Evolutionary conservation across 371 early-diverging fungal genomes (phyloP), one percentile per base, ranked within the genome.

Genomic region (Thermomucor indicae-seudaticae): DNA sequence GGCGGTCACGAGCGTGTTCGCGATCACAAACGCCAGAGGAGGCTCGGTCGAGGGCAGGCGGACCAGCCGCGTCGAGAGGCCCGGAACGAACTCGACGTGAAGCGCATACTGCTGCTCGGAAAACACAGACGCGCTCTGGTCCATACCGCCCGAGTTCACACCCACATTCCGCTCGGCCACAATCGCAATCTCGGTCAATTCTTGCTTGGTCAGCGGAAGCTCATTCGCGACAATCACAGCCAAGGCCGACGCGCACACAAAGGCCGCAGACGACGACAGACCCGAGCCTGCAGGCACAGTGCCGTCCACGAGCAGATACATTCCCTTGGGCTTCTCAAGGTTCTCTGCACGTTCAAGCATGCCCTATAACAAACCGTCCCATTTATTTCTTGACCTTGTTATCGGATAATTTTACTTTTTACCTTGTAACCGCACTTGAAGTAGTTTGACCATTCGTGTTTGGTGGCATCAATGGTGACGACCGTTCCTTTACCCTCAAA

Each of bases 121-220:
- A 58, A 92, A 83, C 24, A 94, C 80, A n/a, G 92, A 92, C 47
- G 85, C 88, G 28, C 88, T 81, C 62, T 96, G 94, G 62, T 96
- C 96, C 96, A 95, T 95, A 27, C 92, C 85, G 16, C 92, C 95
- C 32, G 81, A 75, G 56, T 90, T 86, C 12, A 91, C 88, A 40
- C 94, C 95, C 6, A 87, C 85, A 57, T 87, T 84, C 12, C 88
- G 84, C 61, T 95, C 96, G 38, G 85, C 75, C 12, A 78, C 76
- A 63, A 93, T 91, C 11, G 92, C 87, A 35, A 85, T 78, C 35
- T 83, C 71, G n/a, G 86, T 85, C 14, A 92, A 62, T 29, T 83
- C 84, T 42, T 79, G 78, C 47, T 88, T 84, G 19, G 73, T 69
- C 34, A 88, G 60, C 6, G 58, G 37, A 29, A 61, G 42, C 32